phyloP scores from a whole-genome alignment of 345 rosid genomes.

The Syzygium aromaticum region DNA sequence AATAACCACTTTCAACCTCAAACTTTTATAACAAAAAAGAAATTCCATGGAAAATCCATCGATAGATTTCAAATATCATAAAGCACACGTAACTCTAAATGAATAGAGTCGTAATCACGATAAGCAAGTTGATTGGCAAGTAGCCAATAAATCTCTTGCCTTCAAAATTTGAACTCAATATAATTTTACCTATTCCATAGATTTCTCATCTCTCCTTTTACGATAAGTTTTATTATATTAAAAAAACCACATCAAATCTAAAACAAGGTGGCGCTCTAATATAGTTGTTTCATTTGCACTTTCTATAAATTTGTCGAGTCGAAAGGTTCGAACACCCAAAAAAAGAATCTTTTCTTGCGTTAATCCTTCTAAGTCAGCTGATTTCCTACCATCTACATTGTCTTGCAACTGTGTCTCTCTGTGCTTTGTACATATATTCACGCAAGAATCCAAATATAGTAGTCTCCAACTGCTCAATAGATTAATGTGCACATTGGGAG shows the following conservation, averaged over 20 bases:
- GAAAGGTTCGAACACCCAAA: not conserved
- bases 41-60: not conserved
- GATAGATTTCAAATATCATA: too few species aligned
- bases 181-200: too few species aligned
- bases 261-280: not conserved
- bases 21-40: too few species aligned
- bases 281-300: not conserved
- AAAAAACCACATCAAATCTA: not conserved
- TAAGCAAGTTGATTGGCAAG: too few species aligned
- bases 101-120: too few species aligned
- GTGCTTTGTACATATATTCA: not conserved
- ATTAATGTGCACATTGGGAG: not conserved
- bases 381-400: not conserved
- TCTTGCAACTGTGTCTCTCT: not conserved
- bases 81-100: too few species aligned
- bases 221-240: not conserved
- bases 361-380: not conserved
- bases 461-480: not conserved
- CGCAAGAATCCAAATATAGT: not conserved
- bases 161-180: too few species aligned
- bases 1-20: not conserved
- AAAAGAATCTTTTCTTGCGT: not conserved
- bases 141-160: too few species aligned
- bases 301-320: rapidly evolving
- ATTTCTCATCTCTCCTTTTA: too few species aligned